Evolutionary conservation across 257 asterid genomes (phyloP), one percentile per base, ranked within the genome.

Genomic region (Gentiana macrophylla): DNA sequence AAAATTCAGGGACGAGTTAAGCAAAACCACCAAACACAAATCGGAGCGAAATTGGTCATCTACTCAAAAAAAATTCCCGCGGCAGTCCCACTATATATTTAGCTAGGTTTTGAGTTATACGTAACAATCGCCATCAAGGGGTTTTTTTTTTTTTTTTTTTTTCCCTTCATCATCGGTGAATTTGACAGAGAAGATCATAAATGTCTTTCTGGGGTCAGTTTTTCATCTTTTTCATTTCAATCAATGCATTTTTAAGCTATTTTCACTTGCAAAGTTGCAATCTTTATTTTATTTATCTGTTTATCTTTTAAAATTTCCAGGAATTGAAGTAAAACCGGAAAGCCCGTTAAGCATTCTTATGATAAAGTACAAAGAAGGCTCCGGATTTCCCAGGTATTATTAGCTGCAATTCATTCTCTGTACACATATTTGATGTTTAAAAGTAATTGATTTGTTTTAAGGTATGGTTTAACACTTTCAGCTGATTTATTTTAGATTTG

Each of bases 151-250:
- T n/a, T n/a, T 24, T 24, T 24, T 24, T 15, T 24, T 10, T 41
- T 10, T 41, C 46, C 46, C 9, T 10, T 10, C 9, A 41, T 41
- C 1, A 41, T 41, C 46, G 46, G 46, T 10, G 46, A 41, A 41
- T 5, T 41, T 41, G 2, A 41, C 46, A 1, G 46, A 4, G 46
- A 10, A 41, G 46, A 41, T 6, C 44, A 55, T 34, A 13, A 57
- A 80, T 80, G 94, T 76, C 84, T 62, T 84, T 84, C 70, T 84
- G 89, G 94, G 94, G 88, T 80, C 24, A 56, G 80, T 53, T 43
- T 12, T 46, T 56, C 0, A 6, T 53, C 6, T 43, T 12, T 9
- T 59, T 34, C 24, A 36, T n/a, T 41, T 41, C 38, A 49, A 13
- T 33, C 3, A 53, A 43, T 50, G 37, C 62, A 36, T 59, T 50